phyloP scores from a whole-genome alignment of 148 eudicot genomes.

The Arbutus unedo region DNA sequence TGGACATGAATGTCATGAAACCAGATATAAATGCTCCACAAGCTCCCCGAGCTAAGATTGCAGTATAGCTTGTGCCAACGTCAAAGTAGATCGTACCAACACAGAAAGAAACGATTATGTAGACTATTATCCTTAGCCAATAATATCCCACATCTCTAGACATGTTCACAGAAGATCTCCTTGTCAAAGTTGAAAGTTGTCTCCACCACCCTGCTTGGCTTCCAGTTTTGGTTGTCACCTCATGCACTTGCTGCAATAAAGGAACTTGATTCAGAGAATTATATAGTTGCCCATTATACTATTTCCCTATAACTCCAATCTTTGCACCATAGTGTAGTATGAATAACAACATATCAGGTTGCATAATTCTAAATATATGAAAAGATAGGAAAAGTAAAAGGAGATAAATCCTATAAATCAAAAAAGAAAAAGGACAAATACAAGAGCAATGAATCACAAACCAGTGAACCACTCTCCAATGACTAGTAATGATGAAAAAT shows the following conservation, averaged over 20 bases:
- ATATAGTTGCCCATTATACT: too few species aligned
- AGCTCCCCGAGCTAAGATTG: slow-evolving; percentile 87
- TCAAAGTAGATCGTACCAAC: slow-evolving; percentile 76
- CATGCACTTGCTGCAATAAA: slow-evolving; percentile 46
- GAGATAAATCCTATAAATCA: too few species aligned
- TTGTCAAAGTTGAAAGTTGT: slow-evolving; percentile 64
- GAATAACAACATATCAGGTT: too few species aligned
- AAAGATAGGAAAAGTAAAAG: too few species aligned
- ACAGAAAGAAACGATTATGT: slow-evolving; percentile 53
- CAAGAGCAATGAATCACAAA: too few species aligned
- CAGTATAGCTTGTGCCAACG: slow-evolving; percentile 70
- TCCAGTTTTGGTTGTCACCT: slow-evolving; percentile 36
- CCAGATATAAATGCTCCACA: slow-evolving; percentile 84
- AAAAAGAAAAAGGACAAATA: too few species aligned
- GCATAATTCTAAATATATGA: too few species aligned
- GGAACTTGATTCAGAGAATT: too few species aligned
- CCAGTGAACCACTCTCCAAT: too few species aligned
- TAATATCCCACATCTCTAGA: slow-evolving; percentile 78
- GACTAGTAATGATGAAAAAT: too few species aligned
- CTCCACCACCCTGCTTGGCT: slow-evolving; percentile 85
- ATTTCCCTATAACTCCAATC: too few species aligned
- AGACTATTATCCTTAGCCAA: slow-evolving; percentile 67
- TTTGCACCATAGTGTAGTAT: too few species aligned
- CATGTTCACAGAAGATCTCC: slow-evolving; percentile 78
- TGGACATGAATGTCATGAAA: slow-evolving; percentile 96